These are phyloP conservation scores for Hapsidospora chrysogenum DNA, from an alignment of 495 filamentous ascomycete genomes.

Conservation along the genomic window DNA sequence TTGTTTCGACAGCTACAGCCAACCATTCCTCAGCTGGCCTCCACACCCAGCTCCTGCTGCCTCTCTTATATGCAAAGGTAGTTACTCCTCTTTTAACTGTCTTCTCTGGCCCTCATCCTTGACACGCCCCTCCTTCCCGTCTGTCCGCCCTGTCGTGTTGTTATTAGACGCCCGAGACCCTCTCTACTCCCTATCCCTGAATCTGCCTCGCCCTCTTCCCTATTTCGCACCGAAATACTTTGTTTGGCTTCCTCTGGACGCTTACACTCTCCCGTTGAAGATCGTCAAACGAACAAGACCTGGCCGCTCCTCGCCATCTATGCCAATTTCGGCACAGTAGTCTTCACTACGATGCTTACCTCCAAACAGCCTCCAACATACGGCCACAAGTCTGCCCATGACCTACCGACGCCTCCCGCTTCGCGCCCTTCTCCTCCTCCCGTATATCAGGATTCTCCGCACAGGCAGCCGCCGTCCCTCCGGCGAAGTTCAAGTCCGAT, in stretches of 20 bases:
- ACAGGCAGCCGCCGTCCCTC: constrained; percentile 12
- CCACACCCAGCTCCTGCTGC: constrained; percentile 27
- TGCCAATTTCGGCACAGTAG: too few relatives aligned
- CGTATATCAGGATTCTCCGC: constrained; percentile 29
- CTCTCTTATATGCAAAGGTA: too few relatives aligned
- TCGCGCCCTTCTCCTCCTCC: constrained; percentile 43
- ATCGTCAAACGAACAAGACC: too few relatives aligned
- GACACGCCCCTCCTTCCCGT: constrained; percentile 1
- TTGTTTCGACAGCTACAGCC: background rate
- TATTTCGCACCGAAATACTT: constrained; percentile 7
- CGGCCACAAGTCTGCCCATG: constrained; percentile 53
- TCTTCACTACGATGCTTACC: constrained; percentile 63
- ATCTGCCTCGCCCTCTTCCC: constrained; percentile 4
- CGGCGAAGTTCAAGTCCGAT: background rate
- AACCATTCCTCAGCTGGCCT: constrained; percentile 29
- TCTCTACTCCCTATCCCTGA: constrained; percentile 4
- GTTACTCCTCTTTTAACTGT: too few relatives aligned
- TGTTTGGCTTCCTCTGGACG: constrained; percentile 2
- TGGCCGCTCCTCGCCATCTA: too few relatives aligned
- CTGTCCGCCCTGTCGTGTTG: background rate
- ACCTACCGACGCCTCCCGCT: constrained; percentile 42
- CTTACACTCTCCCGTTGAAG: constrained; percentile 1
- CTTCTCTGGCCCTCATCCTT: too few relatives aligned
- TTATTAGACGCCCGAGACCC: too few relatives aligned
- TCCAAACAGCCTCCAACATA: constrained; percentile 48